Evolutionary conservation across 768 basidiomycete genomes (phyloP).

Genomic region (Rubroboletus satanas): DNA sequence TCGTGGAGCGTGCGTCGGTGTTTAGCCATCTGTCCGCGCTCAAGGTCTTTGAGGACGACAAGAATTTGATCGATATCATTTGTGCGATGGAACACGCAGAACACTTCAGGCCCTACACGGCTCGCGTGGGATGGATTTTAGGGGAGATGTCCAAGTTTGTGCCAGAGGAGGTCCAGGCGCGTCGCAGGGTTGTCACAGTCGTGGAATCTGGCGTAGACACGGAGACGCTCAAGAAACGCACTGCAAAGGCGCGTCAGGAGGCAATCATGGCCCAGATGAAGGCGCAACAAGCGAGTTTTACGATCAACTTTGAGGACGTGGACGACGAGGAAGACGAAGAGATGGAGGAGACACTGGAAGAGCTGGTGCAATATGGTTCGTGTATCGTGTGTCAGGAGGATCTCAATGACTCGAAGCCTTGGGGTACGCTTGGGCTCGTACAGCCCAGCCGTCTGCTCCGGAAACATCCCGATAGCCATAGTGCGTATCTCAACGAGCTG

Average conservation of each 20-base stretch:
- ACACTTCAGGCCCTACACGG: conserved; percentile 66
- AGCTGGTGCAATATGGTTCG: conserved; percentile 68
- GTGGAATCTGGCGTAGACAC: conserved; percentile 41
- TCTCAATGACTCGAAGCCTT: conserved; percentile 64
- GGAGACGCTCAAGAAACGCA: conserved; percentile 72
- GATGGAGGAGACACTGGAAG: conserved; percentile 41
- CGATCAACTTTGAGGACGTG: conserved; percentile 72
- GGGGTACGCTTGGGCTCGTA: conserved; percentile 82
- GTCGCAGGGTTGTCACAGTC: conserved; percentile 42
- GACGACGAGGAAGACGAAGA: conserved; percentile 63
- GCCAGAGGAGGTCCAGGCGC: conserved; percentile 51
- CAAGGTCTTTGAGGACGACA: conserved; percentile 53
- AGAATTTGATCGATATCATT: conserved; percentile 66
- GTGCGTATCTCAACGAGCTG: conserved; percentile 65
- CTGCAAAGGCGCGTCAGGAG: conserved; percentile 87
- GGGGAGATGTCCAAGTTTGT: conserved; percentile 52
- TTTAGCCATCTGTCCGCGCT: conserved; percentile 59
- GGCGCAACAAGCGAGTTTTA: conserved; percentile 84
- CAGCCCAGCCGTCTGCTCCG: conserved; percentile 87
- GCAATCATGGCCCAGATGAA: conserved; percentile 96
- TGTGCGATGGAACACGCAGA: conserved; percentile 77
- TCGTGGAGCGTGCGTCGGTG: conserved; percentile 61
- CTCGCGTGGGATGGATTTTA: conserved; percentile 75
- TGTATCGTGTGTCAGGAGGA: conserved; percentile 99
- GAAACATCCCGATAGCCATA: conserved; percentile 64